phyloP scores from a whole-genome alignment of 2,329 filamentous ascomycete species.

The Phialocephala sp. region DNA sequence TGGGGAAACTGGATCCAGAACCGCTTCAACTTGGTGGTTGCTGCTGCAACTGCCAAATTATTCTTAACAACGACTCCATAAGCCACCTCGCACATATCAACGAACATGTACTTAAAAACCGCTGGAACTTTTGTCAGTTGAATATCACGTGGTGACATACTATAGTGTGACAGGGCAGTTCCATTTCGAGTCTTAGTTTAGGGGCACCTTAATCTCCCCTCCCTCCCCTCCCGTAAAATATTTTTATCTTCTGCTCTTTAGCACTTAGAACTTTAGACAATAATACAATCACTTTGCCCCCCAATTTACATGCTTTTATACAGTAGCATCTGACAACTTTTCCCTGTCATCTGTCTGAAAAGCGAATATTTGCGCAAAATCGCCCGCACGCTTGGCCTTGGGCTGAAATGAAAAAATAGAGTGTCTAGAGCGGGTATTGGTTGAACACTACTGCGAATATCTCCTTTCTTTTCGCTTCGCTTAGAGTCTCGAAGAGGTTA shows the following conservation, averaged over 20 bases:
- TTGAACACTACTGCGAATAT: neutral
- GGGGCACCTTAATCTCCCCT: no score
- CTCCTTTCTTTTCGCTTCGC: neutral
- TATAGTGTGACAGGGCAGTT: no score
- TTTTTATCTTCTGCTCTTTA: no score
- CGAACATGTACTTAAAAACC: neutral
- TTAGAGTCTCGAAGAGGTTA: neutral
- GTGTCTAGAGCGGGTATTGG: neutral
- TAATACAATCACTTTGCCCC: no score
- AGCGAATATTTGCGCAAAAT: neutral
- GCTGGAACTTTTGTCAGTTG: neutral
- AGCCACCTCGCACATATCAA: neutral
- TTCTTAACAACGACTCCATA: neutral
- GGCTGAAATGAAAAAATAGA: neutral
- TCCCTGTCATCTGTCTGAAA: neutral
- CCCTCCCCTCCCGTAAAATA: no score
- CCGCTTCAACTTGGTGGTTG: neutral
- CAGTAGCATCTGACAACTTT: no score
- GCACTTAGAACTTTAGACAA: no score
- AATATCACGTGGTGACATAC: no score
- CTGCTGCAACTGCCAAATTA: neutral
- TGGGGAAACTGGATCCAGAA: neutral
- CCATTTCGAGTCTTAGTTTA: no score
- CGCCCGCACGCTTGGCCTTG: neutral
- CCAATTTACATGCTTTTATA: no score